These are phyloP conservation scores for Debaryomyces sp. DNA, from an alignment of 1,139 yeast genomes.

Conservation along the genomic window DNA sequence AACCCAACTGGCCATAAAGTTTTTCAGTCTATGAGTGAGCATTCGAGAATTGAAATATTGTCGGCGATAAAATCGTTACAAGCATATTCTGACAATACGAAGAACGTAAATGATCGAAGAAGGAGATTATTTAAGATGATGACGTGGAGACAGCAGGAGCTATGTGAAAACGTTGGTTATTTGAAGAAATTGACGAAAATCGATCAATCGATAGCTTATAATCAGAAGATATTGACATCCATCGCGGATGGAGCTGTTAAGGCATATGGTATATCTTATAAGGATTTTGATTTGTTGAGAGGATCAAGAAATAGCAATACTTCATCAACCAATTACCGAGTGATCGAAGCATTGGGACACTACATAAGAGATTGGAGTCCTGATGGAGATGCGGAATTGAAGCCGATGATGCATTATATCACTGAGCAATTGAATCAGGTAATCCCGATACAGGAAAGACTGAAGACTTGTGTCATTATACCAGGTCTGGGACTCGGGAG, in stretches of 20 bases:
- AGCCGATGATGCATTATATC: slow-evolving; percentile 57
- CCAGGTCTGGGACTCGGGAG: slow-evolving; percentile 86
- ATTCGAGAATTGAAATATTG: slow-evolving; percentile 37
- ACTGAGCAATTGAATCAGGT: slow-evolving; percentile 28
- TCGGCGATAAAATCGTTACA: slow-evolving; percentile 57
- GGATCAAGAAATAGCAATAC: slow-evolving; percentile 19
- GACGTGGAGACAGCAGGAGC: slow-evolving; percentile 57
- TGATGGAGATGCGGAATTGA: slow-evolving; percentile 47
- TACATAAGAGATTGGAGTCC: slow-evolving; percentile 72
- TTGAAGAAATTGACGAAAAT: slow-evolving; percentile 49
- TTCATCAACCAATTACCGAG: slow-evolving; percentile 51
- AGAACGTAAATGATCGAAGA: slow-evolving; percentile 48
- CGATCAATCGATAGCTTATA: slow-evolving; percentile 46
- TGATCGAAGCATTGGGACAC: slow-evolving; percentile 74
- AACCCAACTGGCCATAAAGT: slow-evolving; percentile 9
- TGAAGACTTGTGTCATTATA: slow-evolving; percentile 53
- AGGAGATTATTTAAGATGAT: slow-evolving; percentile 48
- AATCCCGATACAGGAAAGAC: slow-evolving; percentile 26
- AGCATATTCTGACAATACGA: slow-evolving; percentile 43
- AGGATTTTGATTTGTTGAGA: slow-evolving; percentile 40
- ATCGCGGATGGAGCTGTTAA: slow-evolving; percentile 46
- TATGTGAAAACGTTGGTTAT: slow-evolving; percentile 60
- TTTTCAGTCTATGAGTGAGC: slow-evolving; percentile 20
- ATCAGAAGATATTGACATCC: slow-evolving; percentile 47
- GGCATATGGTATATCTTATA: slow-evolving; percentile 39